phyloP scores from a whole-genome alignment of 2,329 filamentous ascomycete species.

The Botrytis cinerea region DNA sequence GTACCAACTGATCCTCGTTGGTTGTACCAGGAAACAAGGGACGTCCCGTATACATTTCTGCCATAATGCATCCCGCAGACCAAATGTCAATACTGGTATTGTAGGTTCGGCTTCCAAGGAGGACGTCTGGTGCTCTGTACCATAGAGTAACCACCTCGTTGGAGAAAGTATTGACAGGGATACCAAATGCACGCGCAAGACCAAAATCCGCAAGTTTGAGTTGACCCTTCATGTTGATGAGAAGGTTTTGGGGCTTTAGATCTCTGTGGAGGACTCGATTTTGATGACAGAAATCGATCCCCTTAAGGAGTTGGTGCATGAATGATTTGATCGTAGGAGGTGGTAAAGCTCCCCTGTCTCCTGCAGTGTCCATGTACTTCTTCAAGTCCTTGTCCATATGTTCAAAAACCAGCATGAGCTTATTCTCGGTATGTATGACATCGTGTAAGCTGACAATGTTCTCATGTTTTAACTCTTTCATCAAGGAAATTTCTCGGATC shows the following conservation, averaged over 20 bases:
- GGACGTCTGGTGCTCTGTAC: conserved; percentile 95
- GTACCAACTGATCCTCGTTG: conserved; percentile 94
- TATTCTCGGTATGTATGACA: conserved; percentile 99
- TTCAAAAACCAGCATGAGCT: conserved; percentile 98
- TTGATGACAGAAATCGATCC: conserved; percentile 97
- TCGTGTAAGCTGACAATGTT: conserved; percentile 97
- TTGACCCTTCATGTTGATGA: conserved; percentile 89
- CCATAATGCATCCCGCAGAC: conserved; percentile 99
- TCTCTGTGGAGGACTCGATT: conserved; percentile 95
- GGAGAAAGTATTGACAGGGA: conserved; percentile 96
- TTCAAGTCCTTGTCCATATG: conserved; percentile 99
- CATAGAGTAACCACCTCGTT: conserved; percentile 97
- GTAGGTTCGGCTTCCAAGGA: conserved; percentile 91
- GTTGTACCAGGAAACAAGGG: conserved; percentile 96
- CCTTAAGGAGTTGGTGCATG: conserved; percentile 95
- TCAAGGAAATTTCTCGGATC: conserved; percentile 96
- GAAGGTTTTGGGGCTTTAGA: conserved; percentile 91
- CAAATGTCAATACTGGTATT: conserved; percentile 99
- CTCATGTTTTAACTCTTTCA: conserved; percentile 99
- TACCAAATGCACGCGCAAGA: conserved; percentile 90
- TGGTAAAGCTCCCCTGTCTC: conserved; percentile 86
- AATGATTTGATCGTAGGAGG: conserved; percentile 94
- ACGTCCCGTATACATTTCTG: conserved; percentile 96
- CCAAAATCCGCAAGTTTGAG: conserved; percentile 95
- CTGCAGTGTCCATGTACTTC: conserved; percentile 95